Evolutionary conservation across 2,329 filamentous ascomycete species (phyloP).

Genomic region (Talaromyces sp.): DNA sequence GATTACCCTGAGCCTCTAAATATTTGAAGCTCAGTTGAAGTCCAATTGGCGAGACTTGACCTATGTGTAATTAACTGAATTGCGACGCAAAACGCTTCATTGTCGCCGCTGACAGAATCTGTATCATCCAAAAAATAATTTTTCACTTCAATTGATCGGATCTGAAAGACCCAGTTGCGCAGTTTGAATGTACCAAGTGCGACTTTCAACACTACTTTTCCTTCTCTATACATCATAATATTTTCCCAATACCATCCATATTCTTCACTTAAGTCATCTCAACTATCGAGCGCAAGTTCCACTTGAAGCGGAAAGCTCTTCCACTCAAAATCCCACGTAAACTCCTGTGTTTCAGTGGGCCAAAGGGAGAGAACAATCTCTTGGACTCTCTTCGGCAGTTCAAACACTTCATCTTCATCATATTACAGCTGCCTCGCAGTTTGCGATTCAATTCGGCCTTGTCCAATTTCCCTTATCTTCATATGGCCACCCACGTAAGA

Average conservation of each 20-base stretch:
- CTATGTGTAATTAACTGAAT: no score
- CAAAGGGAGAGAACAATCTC: conserved; percentile 2
- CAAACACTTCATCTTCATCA: background rate
- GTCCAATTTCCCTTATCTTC: conserved; percentile 1
- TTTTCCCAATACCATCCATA: background rate
- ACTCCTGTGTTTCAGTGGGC: background rate
- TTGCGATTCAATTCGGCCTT: conserved; percentile 1
- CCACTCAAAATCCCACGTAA: conserved; percentile 10
- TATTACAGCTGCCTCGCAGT: background rate
- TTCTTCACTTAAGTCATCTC: background rate
- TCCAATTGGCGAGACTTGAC: no score
- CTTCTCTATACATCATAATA: background rate
- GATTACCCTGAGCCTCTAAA: no score
- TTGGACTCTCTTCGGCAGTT: conserved; percentile 6
- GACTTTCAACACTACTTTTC: no score
- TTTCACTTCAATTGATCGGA: no score
- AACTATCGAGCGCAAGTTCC: background rate
- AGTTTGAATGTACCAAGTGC: no score
- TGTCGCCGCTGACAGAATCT: no score
- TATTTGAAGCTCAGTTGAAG: no score
- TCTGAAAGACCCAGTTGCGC: no score
- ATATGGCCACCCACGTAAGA: background rate
- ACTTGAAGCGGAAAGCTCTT: conserved; percentile 3
- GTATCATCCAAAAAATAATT: no score
- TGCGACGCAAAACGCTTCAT: no score